Percentiles rank a stretch among this genome's conserved stretches.
Evolutionary conservation across 768 basidiomycete species (phyloP).

Genomic region (Kwoniella newhampshirensis): DNA sequence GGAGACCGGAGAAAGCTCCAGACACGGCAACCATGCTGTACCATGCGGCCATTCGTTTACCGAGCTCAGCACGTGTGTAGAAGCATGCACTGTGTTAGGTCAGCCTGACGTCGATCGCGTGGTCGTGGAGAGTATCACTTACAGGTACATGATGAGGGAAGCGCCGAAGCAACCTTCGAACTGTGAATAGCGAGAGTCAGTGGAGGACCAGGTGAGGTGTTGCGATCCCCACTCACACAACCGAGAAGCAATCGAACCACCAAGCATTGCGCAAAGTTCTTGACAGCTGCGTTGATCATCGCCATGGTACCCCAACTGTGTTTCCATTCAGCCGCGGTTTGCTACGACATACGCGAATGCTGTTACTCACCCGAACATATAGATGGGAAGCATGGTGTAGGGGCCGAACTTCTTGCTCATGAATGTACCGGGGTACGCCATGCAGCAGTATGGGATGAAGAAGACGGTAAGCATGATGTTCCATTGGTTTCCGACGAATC

Average conservation of each 20-base stretch:
- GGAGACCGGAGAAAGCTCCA: conserved; percentile 24
- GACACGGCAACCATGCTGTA: conserved; percentile 24
- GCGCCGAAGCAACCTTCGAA: conserved; percentile 32
- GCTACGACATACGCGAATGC: background rate
- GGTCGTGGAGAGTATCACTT: background rate
- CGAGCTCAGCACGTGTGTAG: conserved; percentile 27
- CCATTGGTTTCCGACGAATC: conserved; percentile 23
- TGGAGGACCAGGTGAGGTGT: background rate
- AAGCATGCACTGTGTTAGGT: conserved; percentile 11
- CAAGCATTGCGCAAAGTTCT: conserved; percentile 24
- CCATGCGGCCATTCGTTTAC: conserved; percentile 25
- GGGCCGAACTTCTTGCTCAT: conserved; percentile 23
- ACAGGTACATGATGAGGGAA: conserved; percentile 26
- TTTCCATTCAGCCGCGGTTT: background rate
- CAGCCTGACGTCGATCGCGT: background rate
- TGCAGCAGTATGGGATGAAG: conserved; percentile 19
- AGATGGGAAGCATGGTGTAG: conserved; percentile 21
- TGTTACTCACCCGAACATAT: conserved; percentile 25
- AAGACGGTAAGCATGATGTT: conserved; percentile 27
- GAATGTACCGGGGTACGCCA: conserved; percentile 20
- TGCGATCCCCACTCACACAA: background rate
- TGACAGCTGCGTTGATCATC: conserved; percentile 28
- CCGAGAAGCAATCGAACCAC: conserved; percentile 18
- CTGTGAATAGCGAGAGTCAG: background rate
- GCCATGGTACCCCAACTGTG: conserved; percentile 1